Percentiles rank a stretch among this genome's conserved stretches.
Conservation (phyloP, 1,139 yeast species). For the Candida albicans region DNA sequence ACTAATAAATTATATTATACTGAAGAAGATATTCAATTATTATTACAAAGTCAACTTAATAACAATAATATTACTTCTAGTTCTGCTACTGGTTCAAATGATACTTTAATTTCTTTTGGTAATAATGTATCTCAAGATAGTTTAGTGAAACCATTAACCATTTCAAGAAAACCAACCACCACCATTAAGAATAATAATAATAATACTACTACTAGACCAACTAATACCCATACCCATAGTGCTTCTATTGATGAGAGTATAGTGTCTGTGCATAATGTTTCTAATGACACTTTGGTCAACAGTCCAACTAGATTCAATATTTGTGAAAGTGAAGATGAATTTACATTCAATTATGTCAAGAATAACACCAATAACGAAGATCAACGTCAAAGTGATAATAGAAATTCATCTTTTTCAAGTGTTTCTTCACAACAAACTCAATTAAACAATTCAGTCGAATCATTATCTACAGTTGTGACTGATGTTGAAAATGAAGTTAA, state of each 20-base stretch:
- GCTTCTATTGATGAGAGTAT: background rate
- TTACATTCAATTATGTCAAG: background rate
- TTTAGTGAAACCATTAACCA: conserved; percentile 23
- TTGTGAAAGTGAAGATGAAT: conserved; percentile 9
- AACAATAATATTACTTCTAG: conserved; percentile 28
- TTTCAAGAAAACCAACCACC: conserved; percentile 21
- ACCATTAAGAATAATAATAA: conserved; percentile 4
- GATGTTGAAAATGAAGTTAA: conserved; percentile 4
- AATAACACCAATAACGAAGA: background rate
- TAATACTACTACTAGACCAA: background rate
- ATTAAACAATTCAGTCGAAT: conserved; percentile 11
- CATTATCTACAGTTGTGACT: conserved; percentile 16
- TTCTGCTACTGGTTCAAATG: conserved; percentile 22
- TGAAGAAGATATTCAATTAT: conserved; percentile 30
- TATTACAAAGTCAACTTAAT: conserved; percentile 23
- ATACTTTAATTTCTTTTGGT: background rate
- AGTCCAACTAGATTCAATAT: background rate
- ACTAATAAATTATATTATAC: conserved; percentile 33
- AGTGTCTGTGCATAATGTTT: conserved; percentile 2
- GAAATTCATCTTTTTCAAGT: conserved; percentile 4
- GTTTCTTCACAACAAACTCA: conserved; percentile 5
- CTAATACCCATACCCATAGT: background rate
- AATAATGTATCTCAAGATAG: conserved; percentile 6
- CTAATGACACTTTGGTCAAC: conserved; percentile 10
- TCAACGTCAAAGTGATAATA: background rate